Evolutionary conservation across 257 asterid species (phyloP).

Genomic region (Solanum appendiculatum): DNA sequence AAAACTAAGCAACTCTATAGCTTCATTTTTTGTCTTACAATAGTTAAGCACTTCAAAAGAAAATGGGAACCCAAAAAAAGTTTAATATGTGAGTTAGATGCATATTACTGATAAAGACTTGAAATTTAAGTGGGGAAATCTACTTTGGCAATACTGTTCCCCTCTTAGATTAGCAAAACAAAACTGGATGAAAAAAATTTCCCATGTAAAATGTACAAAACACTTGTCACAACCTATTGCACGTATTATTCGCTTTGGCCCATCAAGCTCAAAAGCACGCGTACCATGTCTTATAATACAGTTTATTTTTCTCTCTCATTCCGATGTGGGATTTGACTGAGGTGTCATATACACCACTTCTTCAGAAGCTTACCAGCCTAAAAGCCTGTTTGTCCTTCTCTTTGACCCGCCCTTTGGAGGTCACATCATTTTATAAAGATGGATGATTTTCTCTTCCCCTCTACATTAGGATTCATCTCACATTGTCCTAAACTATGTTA

Average conservation of each 20-base stretch:
- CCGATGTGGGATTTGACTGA: not conserved
- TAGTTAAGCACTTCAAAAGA: not conserved
- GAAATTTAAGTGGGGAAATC: not conserved
- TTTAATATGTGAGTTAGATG: not conserved
- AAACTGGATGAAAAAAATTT: slow-evolving; percentile 1
- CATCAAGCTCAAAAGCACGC: not conserved
- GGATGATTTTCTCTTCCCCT: not conserved
- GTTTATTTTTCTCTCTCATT: not conserved
- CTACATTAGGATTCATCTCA: not conserved
- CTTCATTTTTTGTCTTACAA: not conserved
- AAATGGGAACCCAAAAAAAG: not conserved
- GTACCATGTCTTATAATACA: not conserved
- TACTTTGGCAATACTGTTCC: not conserved
- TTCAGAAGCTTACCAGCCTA: not conserved
- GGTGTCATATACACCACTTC: not conserved
- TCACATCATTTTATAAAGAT: not conserved
- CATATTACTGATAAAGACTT: not conserved
- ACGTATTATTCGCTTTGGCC: not conserved
- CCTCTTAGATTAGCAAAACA: not conserved
- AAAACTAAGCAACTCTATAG: not conserved
- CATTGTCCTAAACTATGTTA: slow-evolving; percentile 6
- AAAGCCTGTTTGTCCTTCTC: not conserved
- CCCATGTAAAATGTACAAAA: slow-evolving; percentile 6
- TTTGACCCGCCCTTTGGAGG: not conserved
- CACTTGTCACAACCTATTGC: not conserved